A percentile compares a stretch with the other conserved stretches of the same genome.
Conservation (phyloP, 2,329 filamentous ascomycete species). For the Botryosphaeria dothidea region DNA sequence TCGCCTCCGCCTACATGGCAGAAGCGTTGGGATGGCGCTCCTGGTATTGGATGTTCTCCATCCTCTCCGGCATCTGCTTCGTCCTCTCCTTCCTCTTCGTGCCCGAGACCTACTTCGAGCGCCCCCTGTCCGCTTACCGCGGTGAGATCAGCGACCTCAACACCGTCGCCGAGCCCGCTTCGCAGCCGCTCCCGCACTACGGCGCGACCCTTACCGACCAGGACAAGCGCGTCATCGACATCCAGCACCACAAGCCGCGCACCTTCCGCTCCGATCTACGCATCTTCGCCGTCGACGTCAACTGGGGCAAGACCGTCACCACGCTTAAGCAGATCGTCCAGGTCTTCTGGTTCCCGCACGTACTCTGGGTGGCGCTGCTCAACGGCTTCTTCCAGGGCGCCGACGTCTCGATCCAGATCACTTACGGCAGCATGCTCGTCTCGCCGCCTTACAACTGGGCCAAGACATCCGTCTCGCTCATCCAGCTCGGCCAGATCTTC, state of each 20-base stretch:
- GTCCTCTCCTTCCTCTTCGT: constrained; percentile 20
- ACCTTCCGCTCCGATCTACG: constrained; percentile 15
- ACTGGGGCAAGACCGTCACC: constrained; percentile 8
- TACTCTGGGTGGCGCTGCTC: constrained; percentile 27
- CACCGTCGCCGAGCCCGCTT: not conserved
- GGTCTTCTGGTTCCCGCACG: constrained; percentile 26
- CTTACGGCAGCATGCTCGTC: constrained; percentile 25
- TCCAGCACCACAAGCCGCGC: constrained; percentile 5
- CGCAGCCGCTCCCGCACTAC: not conserved
- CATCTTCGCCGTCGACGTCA: constrained; percentile 17
- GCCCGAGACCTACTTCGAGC: constrained; percentile 20
- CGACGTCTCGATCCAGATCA: constrained; percentile 28
- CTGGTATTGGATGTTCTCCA: constrained; percentile 20
- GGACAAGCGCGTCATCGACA: constrained; percentile 17
- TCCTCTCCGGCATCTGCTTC: constrained; percentile 19
- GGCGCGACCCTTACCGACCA: constrained; percentile 12
- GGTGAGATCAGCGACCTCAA: constrained; percentile 9
- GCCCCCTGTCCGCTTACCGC: constrained; percentile 18
- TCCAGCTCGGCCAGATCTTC: constrained; percentile 32
- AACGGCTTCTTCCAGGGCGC: constrained; percentile 22
- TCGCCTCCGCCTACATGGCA: constrained; percentile 20
- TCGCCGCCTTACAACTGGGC: constrained; percentile 27
- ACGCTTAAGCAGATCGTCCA: constrained; percentile 23
- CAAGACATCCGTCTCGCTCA: constrained; percentile 23
- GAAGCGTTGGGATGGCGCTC: constrained; percentile 19